These are phyloP conservation scores for Acrodontium crateriforme DNA, from an alignment of 2,329 filamentous ascomycete genomes.

Conservation along the genomic window DNA sequence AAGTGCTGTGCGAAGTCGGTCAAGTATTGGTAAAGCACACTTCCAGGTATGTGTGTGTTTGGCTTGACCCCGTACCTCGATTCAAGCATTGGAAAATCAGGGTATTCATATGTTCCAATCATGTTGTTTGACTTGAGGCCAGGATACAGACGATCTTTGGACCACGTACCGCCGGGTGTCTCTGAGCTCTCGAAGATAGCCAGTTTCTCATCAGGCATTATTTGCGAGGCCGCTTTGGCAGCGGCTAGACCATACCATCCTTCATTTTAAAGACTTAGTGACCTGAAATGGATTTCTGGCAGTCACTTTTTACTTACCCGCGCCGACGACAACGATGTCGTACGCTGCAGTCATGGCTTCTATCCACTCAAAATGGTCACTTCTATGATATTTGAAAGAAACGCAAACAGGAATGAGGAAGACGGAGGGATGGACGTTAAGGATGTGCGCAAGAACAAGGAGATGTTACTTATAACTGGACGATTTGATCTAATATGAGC, in stretches of 20 bases:
- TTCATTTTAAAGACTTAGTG: constrained; percentile 7
- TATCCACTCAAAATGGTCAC: too few species aligned
- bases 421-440: too few species aligned
- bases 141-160: constrained; percentile 50
- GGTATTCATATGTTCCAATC: constrained; percentile 57
- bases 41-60: constrained; percentile 46
- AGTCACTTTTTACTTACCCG: constrained; percentile 32
- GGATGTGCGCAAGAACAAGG: too few species aligned
- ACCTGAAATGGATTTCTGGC: constrained; percentile 1
- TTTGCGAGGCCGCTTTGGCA: constrained; percentile 35
- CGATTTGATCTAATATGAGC: too few species aligned
- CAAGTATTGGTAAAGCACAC: constrained; percentile 43
- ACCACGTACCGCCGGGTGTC: constrained; percentile 55
- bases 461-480: too few species aligned
- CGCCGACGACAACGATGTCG: constrained; percentile 28
- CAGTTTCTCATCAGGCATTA: constrained; percentile 26
- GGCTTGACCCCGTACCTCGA: constrained; percentile 31
- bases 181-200: constrained; percentile 30
- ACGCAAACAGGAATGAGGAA: too few species aligned
- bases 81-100: constrained; percentile 53
- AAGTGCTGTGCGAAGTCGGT: constrained; percentile 41
- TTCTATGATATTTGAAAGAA: too few species aligned
- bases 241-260: constrained; percentile 34
- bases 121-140: constrained; percentile 63
- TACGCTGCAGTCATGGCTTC: too few species aligned